phyloP scores from a whole-genome alignment of 73 alveolate genomes.

The Tetrahymena elliotti region DNA sequence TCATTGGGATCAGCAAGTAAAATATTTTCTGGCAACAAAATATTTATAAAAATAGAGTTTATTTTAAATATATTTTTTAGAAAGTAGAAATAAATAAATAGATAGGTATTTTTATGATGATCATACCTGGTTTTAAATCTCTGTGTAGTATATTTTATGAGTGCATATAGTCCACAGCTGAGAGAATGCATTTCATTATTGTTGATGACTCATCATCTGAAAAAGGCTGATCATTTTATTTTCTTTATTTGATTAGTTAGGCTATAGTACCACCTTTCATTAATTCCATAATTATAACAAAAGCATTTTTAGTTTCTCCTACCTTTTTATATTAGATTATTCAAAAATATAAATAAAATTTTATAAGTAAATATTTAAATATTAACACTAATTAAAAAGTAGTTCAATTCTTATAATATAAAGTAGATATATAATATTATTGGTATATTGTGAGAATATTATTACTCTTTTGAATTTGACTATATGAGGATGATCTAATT shows the following conservation, averaged over 20 bases:
- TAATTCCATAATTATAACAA: neutral
- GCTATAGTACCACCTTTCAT: neutral
- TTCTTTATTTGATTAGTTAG: neutral
- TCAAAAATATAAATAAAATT: no score
- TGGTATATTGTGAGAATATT: no score
- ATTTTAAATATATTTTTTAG: neutral
- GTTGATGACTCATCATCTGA: neutral
- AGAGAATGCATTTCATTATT: neutral
- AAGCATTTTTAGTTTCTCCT: neutral
- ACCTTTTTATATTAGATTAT: neutral
- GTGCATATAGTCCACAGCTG: neutral
- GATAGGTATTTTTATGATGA: neutral
- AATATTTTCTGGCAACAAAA: slow-evolving; percentile 38
- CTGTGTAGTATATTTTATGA: neutral
- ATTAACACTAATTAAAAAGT: no score
- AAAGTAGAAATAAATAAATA: neutral
- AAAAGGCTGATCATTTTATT: neutral
- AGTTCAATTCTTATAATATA: no score
- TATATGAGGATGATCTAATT: neutral
- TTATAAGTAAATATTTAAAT: no score
- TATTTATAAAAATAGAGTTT: neutral
- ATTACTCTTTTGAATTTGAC: neutral
- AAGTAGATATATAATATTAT: no score
- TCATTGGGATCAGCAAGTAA: slow-evolving; percentile 7
- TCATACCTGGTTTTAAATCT: neutral